phyloP scores from a whole-genome alignment of 164 flowering plant genomes.

The Vitis vinifera region DNA sequence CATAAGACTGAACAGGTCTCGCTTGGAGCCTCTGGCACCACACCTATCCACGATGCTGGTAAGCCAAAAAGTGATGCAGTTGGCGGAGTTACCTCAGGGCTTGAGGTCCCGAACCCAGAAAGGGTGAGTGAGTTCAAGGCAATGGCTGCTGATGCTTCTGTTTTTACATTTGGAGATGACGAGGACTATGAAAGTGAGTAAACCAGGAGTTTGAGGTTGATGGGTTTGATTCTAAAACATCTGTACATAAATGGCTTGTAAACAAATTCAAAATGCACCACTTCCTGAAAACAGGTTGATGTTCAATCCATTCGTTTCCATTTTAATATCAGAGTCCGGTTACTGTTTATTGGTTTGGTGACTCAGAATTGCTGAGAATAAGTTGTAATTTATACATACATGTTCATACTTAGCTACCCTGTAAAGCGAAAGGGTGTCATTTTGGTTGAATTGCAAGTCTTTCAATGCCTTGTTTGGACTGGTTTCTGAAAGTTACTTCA shows the following conservation, averaged over 20 bases:
- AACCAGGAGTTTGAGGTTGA: constrained; percentile 2
- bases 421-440: too few relatives aligned
- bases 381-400: too few relatives aligned
- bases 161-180: constrained; percentile 89
- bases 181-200: constrained; percentile 89
- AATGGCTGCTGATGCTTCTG: constrained; percentile 98
- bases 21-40: constrained; percentile 32
- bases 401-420: too few relatives aligned
- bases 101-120: constrained; percentile 36
- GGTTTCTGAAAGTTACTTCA: too few relatives aligned
- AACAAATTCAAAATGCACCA: too few relatives aligned
- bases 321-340: neutral
- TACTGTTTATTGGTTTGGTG: constrained; percentile 8
- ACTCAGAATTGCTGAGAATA: neutral
- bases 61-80: constrained; percentile 34
- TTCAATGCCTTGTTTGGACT: too few relatives aligned
- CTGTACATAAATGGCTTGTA: constrained; percentile 24
- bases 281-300: constrained; percentile 1
- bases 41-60: constrained; percentile 13
- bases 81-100: constrained; percentile 22
- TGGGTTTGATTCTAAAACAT: neutral
- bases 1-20: constrained; percentile 51
- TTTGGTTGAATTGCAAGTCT: too few relatives aligned
- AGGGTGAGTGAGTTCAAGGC: constrained; percentile 74
- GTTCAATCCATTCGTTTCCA: constrained; percentile 12